Evolutionary conservation across 345 rosid species (phyloP).

Genomic region (Turritis glabra): DNA sequence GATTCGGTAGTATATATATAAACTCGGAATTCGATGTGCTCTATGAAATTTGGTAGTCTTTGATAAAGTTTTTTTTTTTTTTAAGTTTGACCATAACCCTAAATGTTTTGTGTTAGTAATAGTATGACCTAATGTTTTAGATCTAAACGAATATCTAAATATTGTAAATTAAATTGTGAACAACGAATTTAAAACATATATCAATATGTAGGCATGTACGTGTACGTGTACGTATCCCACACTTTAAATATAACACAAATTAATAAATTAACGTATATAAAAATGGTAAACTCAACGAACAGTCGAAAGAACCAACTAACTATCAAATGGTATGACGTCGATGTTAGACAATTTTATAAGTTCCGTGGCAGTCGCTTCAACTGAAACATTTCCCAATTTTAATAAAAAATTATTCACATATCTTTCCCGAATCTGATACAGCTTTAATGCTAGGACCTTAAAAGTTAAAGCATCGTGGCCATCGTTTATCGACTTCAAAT

Average conservation of each 20-base stretch:
- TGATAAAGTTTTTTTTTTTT: too few relatives aligned
- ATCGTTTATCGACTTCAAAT: too few relatives aligned
- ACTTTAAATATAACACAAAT: background rate
- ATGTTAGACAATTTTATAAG: background rate
- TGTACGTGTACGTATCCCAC: constrained; percentile 13
- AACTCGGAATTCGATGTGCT: background rate
- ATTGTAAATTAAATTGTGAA: background rate
- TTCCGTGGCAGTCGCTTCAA: constrained; percentile 17
- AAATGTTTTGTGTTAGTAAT: background rate
- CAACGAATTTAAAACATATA: background rate
- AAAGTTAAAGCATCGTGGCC: constrained; percentile 21
- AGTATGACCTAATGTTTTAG: background rate
- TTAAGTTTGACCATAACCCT: background rate
- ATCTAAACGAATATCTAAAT: background rate
- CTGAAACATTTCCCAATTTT: constrained; percentile 17
- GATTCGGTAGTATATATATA: background rate
- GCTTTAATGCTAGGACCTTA: constrained; percentile 33
- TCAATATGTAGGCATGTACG: background rate
- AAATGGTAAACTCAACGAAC: constrained; percentile 10
- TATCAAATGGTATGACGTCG: constrained; percentile 20
- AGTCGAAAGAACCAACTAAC: constrained; percentile 37
- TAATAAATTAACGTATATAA: background rate
- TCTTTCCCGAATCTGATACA: constrained; percentile 9
- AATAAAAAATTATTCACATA: background rate
- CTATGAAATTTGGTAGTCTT: background rate